Evolutionary conservation across 1,284 basidiomycete species (phyloP), one percentile per base, ranked within the genome.

Genomic region (Leccinum olivaceoglutinosum): DNA sequence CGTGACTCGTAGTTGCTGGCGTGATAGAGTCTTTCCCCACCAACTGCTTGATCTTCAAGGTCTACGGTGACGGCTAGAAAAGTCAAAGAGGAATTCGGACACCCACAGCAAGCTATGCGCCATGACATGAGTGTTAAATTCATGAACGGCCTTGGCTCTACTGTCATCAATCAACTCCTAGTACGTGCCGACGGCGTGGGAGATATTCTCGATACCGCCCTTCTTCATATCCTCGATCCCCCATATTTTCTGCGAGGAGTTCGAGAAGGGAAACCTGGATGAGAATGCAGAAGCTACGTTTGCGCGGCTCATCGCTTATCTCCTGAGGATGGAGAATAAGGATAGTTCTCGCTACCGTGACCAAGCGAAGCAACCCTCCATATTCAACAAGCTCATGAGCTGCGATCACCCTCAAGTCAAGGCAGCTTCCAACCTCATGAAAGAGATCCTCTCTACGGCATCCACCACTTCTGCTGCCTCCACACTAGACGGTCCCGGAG

Each of bases 191-290:
- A 71, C 67, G 58, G 67, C 62, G 73, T 84, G 61, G 78, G 76
- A n/a, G 85, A 86, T 2, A 36, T 73, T 2, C 78, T 81, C 51
- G 71, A 87, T 2, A 62, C 72, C 2, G 60, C 70, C 11, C 59
- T 88, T 18, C 56, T 70, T 21, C 69, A 67, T 1, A 79, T 88
- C 16, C 78, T 82, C 3, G 77, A 84, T 1, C 84, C 85, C 0
- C 80, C 84, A 76, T 85, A 44, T 86, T 86, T 66, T 86, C 66
- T 66, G 69, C 1, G 64, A 75, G 8, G 79, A 80, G 4, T 82
- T 85, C 57, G 68, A 70, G 29, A 69, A 66, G 10, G 75, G 75
- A 2, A 66, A 69, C 16, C 70, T 88, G 53, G 63, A 77, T 21
- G 71, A 74, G 12, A 60, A 71, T 9, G 79, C 73, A 0, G 76